A percentile compares a stretch with the other conserved stretches of the same genome.
Evolutionary conservation across 78 protist species (phyloP).

Genomic region (Tieghemostelium lacteum): DNA sequence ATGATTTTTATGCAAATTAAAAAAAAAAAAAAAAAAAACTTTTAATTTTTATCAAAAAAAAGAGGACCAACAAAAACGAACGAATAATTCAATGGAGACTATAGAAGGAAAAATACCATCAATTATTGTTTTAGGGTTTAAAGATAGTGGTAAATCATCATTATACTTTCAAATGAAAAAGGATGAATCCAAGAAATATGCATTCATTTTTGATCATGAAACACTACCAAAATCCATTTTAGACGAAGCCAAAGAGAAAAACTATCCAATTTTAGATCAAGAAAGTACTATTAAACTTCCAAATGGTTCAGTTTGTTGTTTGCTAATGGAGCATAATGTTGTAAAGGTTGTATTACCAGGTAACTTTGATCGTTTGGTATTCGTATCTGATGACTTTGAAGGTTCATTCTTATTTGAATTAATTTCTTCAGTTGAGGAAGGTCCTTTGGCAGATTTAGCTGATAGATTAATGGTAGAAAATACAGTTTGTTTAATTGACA

Average conservation of each 20-base stretch:
- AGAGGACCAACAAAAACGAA: background rate
- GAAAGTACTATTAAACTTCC: background rate
- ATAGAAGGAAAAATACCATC: background rate
- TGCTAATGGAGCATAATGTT: background rate
- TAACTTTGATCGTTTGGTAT: constrained; percentile 11
- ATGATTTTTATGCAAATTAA: too few species aligned
- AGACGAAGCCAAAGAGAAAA: background rate
- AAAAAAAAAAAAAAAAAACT: too few species aligned
- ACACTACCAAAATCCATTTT: constrained; percentile 37
- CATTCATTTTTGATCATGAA: constrained; percentile 27
- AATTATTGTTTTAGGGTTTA: constrained; percentile 32
- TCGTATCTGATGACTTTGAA: constrained; percentile 42
- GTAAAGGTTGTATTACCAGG: too few species aligned
- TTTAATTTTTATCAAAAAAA: too few species aligned
- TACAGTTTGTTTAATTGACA: constrained; percentile 35
- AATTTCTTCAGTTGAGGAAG: constrained; percentile 27
- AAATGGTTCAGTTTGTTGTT: background rate
- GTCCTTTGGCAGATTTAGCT: constrained; percentile 5
- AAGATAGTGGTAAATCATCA: constrained; percentile 34
- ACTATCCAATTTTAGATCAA: background rate
- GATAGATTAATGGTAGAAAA: constrained; percentile 18
- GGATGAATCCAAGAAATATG: background rate
- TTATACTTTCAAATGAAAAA: constrained; percentile 3
- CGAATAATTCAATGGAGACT: background rate
- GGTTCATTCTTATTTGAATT: constrained; percentile 23